phyloP scores from a whole-genome alignment of 192 early-diverging fungal species.

The Podila clonocystis region DNA sequence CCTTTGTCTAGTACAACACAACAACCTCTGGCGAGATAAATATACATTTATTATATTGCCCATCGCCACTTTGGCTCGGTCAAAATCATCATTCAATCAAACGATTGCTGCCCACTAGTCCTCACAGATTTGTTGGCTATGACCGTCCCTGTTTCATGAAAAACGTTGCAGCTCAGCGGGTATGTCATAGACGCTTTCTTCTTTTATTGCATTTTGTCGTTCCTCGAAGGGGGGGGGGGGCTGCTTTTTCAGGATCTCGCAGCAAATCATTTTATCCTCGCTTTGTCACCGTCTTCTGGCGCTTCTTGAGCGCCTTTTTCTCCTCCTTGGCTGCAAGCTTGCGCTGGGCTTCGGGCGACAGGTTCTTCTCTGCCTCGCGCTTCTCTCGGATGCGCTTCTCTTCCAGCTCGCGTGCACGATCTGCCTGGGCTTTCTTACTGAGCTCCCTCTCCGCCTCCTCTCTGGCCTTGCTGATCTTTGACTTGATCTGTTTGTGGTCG shows the following conservation, averaged over 20 bases:
- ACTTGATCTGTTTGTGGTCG: conserved; percentile 18
- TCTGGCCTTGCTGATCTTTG: conserved; percentile 43
- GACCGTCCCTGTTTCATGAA: no score
- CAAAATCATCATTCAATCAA: no score
- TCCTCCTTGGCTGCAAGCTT: conserved; percentile 51
- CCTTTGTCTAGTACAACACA: no score
- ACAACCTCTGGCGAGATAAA: no score
- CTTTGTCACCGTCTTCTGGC: conserved; percentile 37
- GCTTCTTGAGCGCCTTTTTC: conserved; percentile 43
- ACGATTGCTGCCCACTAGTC: no score
- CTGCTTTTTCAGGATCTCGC: no score
- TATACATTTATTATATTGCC: no score
- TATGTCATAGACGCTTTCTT: no score
- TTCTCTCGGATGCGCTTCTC: conserved; percentile 41
- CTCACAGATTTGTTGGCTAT: not conserved
- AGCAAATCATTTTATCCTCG: not conserved
- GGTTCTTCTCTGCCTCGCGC: conserved; percentile 45
- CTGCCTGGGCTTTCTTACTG: conserved; percentile 32
- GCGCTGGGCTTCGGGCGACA: conserved; percentile 46
- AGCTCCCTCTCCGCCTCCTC: conserved; percentile 42
- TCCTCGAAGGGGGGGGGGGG: no score
- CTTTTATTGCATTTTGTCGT: no score
- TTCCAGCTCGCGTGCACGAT: conserved; percentile 31
- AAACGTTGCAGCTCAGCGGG: no score
- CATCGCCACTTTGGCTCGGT: no score